phyloP scores from a whole-genome alignment of 1,284 basidiomycete genomes.

The Tylopilus orsonianus region DNA sequence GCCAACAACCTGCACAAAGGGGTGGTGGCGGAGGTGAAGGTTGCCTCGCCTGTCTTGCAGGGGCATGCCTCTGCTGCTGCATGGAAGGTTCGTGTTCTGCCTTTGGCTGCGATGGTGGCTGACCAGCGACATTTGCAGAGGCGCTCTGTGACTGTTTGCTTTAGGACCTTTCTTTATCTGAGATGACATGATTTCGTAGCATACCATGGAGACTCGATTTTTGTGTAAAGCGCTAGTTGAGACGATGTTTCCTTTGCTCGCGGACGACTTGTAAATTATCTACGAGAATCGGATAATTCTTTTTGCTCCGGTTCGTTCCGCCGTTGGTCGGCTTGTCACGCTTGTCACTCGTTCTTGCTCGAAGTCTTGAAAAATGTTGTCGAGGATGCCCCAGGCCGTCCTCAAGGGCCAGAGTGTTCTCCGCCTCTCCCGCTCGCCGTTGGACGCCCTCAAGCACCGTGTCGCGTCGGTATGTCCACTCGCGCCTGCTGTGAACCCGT shows the following conservation, averaged over 20 bases:
- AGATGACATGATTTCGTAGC: conserved; percentile 11
- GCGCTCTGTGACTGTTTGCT: conserved; percentile 71
- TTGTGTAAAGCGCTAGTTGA: conserved; percentile 21
- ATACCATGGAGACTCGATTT: conserved; percentile 23
- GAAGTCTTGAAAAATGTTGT: conserved; percentile 65
- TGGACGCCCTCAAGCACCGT: conserved; percentile 41
- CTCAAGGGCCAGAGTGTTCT: conserved; percentile 40
- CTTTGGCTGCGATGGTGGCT: conserved; percentile 1
- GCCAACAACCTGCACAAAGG: conserved; percentile 54
- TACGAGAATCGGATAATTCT: conserved; percentile 22
- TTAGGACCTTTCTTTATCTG: conserved; percentile 32
- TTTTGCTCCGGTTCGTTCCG: conserved; percentile 38
- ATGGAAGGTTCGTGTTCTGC: conserved; percentile 59
- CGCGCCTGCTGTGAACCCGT: neutral
- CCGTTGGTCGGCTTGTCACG: conserved; percentile 21
- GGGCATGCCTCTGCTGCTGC: conserved; percentile 73
- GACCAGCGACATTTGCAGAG: conserved; percentile 42
- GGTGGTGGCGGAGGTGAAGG: conserved; percentile 41
- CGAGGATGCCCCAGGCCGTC: conserved; percentile 71
- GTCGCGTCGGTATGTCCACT: conserved; percentile 42
- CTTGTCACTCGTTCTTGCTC: conserved; percentile 31
- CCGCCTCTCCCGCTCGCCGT: conserved; percentile 41
- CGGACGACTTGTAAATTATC: conserved; percentile 35
- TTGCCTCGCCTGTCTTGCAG: conserved; percentile 72
- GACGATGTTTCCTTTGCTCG: conserved; percentile 5